These are phyloP conservation scores for Schizosaccharomyces versatilis DNA, from an alignment of 1,139 yeast species.

Conservation along the genomic window DNA sequence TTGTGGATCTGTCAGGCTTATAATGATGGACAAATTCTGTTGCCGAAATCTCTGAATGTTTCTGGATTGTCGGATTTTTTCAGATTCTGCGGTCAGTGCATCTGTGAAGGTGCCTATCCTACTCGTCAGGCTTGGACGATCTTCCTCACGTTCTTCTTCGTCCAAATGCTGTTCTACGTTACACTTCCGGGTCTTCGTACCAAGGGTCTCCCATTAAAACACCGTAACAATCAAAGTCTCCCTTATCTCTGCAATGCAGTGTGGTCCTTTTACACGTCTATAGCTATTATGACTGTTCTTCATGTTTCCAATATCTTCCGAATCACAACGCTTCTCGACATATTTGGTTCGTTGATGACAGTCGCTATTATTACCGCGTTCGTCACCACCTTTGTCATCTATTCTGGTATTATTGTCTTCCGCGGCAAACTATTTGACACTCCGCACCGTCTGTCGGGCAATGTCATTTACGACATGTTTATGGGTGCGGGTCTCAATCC, in stretches of 20 bases:
- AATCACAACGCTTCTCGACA: slow-evolving; percentile 49
- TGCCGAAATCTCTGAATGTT: slow-evolving; percentile 26
- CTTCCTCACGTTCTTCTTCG: slow-evolving; percentile 45
- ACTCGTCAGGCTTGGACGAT: slow-evolving; percentile 41
- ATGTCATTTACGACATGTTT: slow-evolving; percentile 69
- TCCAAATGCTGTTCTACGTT: slow-evolving; percentile 56
- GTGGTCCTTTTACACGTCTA: slow-evolving; percentile 53
- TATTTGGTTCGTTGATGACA: slow-evolving; percentile 81
- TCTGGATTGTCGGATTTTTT: background rate
- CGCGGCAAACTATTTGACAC: slow-evolving; percentile 24
- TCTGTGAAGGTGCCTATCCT: slow-evolving; percentile 45
- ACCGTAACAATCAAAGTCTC: slow-evolving; percentile 53
- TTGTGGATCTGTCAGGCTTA: slow-evolving; percentile 83
- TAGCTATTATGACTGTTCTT: slow-evolving; percentile 33
- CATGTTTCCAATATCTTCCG: slow-evolving; percentile 58
- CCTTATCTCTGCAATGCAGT: slow-evolving; percentile 88
- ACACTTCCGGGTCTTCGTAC: slow-evolving; percentile 91
- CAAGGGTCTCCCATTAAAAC: slow-evolving; percentile 77
- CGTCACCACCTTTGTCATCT: slow-evolving; percentile 43
- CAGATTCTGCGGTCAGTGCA: slow-evolving; percentile 31
- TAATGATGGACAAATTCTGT: slow-evolving; percentile 50
- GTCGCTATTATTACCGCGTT: slow-evolving; percentile 68
- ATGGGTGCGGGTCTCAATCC: slow-evolving; percentile 97
- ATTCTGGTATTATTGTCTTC: slow-evolving; percentile 21
- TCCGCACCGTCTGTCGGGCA: slow-evolving; percentile 79